Evolutionary conservation across 2,329 filamentous ascomycete species (phyloP), one percentile per base, ranked within the genome.

Genomic region (Neofusicoccum ribis): DNA sequence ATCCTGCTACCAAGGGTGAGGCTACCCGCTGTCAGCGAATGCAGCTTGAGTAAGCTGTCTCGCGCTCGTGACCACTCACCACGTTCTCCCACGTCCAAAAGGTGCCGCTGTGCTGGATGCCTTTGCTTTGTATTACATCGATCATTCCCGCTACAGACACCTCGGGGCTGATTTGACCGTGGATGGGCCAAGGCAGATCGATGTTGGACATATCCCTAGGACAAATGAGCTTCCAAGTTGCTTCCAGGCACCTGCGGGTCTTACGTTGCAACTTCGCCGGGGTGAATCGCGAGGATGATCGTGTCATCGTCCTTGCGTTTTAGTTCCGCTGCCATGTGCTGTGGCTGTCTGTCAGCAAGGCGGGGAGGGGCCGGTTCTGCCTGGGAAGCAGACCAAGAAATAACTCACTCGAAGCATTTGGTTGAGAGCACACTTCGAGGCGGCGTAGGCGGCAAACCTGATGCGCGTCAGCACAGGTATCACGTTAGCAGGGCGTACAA

Each of bases 71-170:
- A 51, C 60, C 56, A 73, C 77, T 67, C 67, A 83, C 82, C 72
- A 82, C 79, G 61, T 84, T 80, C 68, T 86, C 80, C 77, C 80
- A 86, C 6, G 83, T 84, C 83, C 83, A 86, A 67, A 86, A 86
- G 1, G 82, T 86, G 3, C 84, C 84, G 67, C 78, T 84, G 56
- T 85, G 79, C 66, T 78, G 75, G 31, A 78, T 77, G 31, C 74
- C 77, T 72, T 82, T 86, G 68, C 76, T 81, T 66, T 79, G 77
- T 65, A 86, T 83, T 1, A 85, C 83, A 64, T 77, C 71, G 39
- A 85, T 77, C 81, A 85, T 84, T 31, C 77, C 80, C 5, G 68
- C 67, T 3, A 86, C 83, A 20, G 81, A 84, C 70, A 85, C 79
- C 62, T 82, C 76, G 0, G 82, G 76, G 3, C 77, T 80, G 66